Percentiles rank a stretch among this genome's conserved stretches.
phyloP scores from a whole-genome alignment of 768 basidiomycete genomes.

The Psilocybe cyanescens region DNA sequence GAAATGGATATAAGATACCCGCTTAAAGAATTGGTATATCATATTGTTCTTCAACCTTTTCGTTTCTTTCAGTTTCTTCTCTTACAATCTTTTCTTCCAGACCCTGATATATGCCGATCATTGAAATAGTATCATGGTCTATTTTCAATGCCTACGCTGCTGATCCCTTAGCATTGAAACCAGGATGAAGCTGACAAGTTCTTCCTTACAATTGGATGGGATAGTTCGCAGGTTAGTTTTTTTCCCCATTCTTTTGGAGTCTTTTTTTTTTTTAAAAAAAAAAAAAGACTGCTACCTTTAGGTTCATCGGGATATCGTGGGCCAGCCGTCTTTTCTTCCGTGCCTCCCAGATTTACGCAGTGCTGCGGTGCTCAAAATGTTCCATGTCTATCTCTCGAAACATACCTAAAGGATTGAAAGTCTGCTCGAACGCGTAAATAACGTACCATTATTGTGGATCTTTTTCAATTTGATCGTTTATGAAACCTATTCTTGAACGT shows the following conservation, averaged over 20 bases:
- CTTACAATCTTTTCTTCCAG: not conserved
- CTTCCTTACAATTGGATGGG: constrained; percentile 23
- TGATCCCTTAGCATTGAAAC: constrained; percentile 6
- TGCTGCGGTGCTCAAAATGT: not conserved
- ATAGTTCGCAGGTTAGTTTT: constrained; percentile 16
- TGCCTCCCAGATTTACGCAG: not conserved
- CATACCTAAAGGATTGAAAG: not conserved
- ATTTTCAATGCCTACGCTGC: constrained; percentile 4
- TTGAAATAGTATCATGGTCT: constrained; percentile 10
- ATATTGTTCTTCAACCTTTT: not conserved
- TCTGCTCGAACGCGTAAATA: not conserved
- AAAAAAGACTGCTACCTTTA: not conserved
- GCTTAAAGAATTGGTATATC: too few relatives aligned
- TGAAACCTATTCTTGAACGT: too few relatives aligned
- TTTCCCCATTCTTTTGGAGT: not conserved
- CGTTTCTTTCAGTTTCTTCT: not conserved
- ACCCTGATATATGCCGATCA: constrained; percentile 6
- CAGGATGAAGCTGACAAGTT: constrained; percentile 17
- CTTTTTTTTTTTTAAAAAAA: not conserved
- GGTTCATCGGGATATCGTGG: not conserved
- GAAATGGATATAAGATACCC: too few relatives aligned
- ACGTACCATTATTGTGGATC: not conserved
- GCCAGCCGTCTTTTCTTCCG: not conserved
- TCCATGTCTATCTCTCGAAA: not conserved
- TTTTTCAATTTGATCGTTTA: too few relatives aligned